Evolutionary conservation across 768 basidiomycete species (phyloP).

Genomic region (Tricholoma hemisulphureum): DNA sequence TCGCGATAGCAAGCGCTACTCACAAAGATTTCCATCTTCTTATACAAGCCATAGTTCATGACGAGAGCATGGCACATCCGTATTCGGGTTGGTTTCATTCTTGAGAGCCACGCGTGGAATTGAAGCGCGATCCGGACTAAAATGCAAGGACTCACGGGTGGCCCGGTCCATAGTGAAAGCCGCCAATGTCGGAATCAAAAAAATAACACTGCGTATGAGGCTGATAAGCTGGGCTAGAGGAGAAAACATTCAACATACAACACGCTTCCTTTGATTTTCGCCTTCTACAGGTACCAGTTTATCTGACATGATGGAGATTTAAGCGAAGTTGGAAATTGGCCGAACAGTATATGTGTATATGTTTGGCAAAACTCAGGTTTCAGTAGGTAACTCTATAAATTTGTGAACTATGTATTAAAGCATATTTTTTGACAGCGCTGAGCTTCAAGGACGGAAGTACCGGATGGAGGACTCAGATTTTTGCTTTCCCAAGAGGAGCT

Average conservation of each 20-base stretch:
- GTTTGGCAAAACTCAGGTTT: constrained; percentile 19
- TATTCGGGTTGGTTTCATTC: constrained; percentile 97
- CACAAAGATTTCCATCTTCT: constrained; percentile 99
- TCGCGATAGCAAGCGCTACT: constrained; percentile 34
- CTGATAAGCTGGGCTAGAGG: not conserved
- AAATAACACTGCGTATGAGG: constrained; percentile 82
- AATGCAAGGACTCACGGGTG: constrained; percentile 64
- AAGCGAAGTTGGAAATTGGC: too few species aligned
- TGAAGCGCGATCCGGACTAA: constrained; percentile 9
- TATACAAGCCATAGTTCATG: constrained; percentile 99
- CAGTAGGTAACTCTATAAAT: not conserved
- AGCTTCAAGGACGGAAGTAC: constrained; percentile 1
- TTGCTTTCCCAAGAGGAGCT: constrained; percentile 62
- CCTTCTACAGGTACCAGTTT: constrained; percentile 67
- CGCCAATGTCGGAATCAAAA: constrained; percentile 98
- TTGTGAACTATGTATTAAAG: not conserved
- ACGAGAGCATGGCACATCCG: constrained; percentile 99
- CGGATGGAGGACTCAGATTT: constrained; percentile 39
- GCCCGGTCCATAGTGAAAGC: constrained; percentile 98
- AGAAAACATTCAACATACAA: constrained; percentile 54
- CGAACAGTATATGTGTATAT: too few species aligned
- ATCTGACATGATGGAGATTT: constrained; percentile 36
- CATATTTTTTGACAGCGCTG: too few species aligned
- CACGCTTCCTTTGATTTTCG: constrained; percentile 79
- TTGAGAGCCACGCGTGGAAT: constrained; percentile 27